Evolutionary conservation across 139 green algal genomes (phyloP).

Genomic region (Chlamydomonas eustigma): DNA sequence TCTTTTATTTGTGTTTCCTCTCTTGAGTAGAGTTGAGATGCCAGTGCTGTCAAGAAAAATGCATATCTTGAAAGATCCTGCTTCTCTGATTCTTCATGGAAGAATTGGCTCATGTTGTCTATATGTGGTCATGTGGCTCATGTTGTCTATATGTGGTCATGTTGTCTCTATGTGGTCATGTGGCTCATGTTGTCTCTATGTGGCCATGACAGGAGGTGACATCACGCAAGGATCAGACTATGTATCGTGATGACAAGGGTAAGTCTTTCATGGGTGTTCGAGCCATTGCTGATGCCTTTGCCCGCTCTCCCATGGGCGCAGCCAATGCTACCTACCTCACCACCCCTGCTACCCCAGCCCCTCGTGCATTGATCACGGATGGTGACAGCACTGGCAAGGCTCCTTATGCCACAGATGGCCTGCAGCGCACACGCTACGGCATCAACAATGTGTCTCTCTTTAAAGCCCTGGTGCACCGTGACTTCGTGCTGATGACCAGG

Average conservation of each 20-base stretch:
- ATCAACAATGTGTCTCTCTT: background rate
- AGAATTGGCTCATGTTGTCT: too few relatives aligned
- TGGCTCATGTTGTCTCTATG: too few relatives aligned
- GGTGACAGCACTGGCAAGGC: background rate
- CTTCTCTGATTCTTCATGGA: too few relatives aligned
- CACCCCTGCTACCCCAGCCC: background rate
- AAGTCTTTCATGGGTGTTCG: constrained; percentile 7
- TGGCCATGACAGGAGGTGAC: constrained; percentile 21
- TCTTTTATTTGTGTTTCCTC: too few relatives aligned
- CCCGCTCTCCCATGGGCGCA: background rate
- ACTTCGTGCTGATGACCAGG: constrained; percentile 48
- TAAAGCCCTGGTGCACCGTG: constrained; percentile 16
- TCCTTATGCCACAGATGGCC: background rate
- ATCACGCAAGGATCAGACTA: constrained; percentile 10
- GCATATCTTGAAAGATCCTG: too few relatives aligned
- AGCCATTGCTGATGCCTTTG: constrained; percentile 8
- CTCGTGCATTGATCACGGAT: background rate
- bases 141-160: too few relatives aligned
- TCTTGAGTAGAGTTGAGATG: too few relatives aligned
- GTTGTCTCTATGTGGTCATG: too few relatives aligned
- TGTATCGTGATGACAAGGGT: constrained; percentile 1
- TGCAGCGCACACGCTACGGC: background rate
- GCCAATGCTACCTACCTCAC: background rate
- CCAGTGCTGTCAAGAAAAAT: too few relatives aligned
- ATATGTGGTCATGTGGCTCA: too few relatives aligned